Evolutionary conservation across 805 yeast genomes (phyloP).

Genomic region (Metschnikowia baotianmanensis): DNA sequence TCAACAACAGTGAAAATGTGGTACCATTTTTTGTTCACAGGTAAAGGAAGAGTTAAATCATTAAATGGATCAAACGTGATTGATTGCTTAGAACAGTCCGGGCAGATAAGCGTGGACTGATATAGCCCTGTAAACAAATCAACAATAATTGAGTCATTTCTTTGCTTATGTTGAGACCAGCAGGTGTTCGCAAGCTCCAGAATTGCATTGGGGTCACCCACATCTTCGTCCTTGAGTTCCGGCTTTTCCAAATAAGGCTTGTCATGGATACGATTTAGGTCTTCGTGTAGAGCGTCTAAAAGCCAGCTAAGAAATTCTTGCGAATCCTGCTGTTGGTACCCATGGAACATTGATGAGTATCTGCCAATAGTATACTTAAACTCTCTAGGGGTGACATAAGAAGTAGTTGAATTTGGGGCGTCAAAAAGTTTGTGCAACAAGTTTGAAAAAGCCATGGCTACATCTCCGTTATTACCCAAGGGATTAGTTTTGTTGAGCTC

Average conservation of each 20-base stretch:
- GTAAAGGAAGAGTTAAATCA: slow-evolving; percentile 87
- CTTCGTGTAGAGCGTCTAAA: slow-evolving; percentile 89
- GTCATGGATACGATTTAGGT: slow-evolving; percentile 72
- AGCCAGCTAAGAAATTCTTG: slow-evolving; percentile 89
- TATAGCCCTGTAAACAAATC: slow-evolving; percentile 90
- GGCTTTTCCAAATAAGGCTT: slow-evolving; percentile 92
- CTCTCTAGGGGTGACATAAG: slow-evolving; percentile 58
- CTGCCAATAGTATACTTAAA: slow-evolving; percentile 79
- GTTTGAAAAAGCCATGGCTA: slow-evolving; percentile 72
- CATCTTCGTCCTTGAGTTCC: slow-evolving; percentile 63
- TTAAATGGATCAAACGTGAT: slow-evolving; percentile 93
- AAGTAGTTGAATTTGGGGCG: slow-evolving; percentile 12
- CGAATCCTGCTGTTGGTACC: slow-evolving; percentile 87
- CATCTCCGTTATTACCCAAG: slow-evolving; percentile 77
- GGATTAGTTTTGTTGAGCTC: slow-evolving; percentile 82
- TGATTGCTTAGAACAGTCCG: slow-evolving; percentile 73
- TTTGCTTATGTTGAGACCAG: slow-evolving; percentile 73
- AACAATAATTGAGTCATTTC: slow-evolving; percentile 82
- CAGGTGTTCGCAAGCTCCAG: slow-evolving; percentile 65
- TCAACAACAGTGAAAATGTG: slow-evolving; percentile 63
- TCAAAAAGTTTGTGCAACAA: slow-evolving; percentile 62
- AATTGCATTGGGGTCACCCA: slow-evolving; percentile 51
- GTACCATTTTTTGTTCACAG: slow-evolving; percentile 70
- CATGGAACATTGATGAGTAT: slow-evolving; percentile 74
- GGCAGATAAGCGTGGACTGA: slow-evolving; percentile 87